phyloP scores from a whole-genome alignment of 2,329 filamentous ascomycete genomes.

The Mollisiaceae sp. region DNA sequence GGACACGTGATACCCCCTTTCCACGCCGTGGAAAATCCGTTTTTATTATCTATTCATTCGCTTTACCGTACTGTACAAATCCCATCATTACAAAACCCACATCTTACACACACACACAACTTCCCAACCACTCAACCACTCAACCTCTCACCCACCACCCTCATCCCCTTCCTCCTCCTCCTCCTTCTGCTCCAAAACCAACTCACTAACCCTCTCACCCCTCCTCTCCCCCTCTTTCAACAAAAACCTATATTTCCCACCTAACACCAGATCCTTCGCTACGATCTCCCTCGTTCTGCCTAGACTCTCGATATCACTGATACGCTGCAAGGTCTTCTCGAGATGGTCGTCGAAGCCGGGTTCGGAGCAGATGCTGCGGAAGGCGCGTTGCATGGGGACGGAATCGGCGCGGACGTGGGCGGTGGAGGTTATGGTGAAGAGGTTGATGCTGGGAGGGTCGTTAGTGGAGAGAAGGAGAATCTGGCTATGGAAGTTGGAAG shows the following conservation, averaged over 20 bases:
- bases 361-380: conserved; percentile 78
- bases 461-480: not conserved
- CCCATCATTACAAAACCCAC: not conserved
- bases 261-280: conserved; percentile 89
- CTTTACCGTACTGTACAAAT: too few relatives aligned
- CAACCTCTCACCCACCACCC: not conserved
- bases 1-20: too few relatives aligned
- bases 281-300: conserved; percentile 94
- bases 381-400: conserved; percentile 94
- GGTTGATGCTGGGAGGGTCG: conserved; percentile 62
- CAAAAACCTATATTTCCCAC: conserved; percentile 71
- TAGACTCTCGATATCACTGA: conserved; percentile 90
- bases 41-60: too few relatives aligned
- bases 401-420: conserved; percentile 90
- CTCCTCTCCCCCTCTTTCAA: conserved; percentile 36
- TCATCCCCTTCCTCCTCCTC: not conserved
- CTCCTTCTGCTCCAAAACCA: not conserved
- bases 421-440: conserved; percentile 90
- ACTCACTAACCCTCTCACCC: conserved; percentile 12
- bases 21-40: too few relatives aligned
- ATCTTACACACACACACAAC: not conserved
- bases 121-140: not conserved
- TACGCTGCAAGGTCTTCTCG: conserved; percentile 81
- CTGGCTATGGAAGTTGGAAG: too few relatives aligned
- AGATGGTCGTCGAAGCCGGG: conserved; percentile 83